Percentiles rank a stretch among this genome's conserved stretches.
phyloP scores from a whole-genome alignment of 768 basidiomycete genomes.

The Clitopilus hobsonii region DNA sequence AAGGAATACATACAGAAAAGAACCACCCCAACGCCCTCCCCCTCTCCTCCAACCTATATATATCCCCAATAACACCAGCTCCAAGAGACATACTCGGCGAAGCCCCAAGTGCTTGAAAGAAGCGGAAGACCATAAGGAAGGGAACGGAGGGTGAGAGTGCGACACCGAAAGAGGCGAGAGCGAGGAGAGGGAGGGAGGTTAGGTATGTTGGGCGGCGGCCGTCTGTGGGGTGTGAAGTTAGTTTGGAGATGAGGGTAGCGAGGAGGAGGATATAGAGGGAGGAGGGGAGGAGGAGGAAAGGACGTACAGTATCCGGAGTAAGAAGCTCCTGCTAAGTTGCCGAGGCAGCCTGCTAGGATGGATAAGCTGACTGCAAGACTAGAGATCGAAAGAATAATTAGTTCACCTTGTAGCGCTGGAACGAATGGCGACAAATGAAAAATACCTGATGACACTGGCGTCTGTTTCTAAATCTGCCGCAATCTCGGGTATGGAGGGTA shows the following conservation, averaged over 20 bases:
- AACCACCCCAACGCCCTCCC: constrained; percentile 34
- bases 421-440: too few relatives aligned
- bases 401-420: too few relatives aligned
- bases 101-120: constrained; percentile 60
- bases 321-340: constrained; percentile 25
- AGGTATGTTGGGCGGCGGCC: constrained; percentile 59
- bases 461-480: constrained; percentile 56
- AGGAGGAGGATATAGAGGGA: too few relatives aligned
- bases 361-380: constrained; percentile 37
- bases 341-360: constrained; percentile 27
- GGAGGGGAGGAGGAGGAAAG: background rate
- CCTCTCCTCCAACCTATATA: constrained; percentile 50
- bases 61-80: constrained; percentile 53
- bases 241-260: too few relatives aligned
- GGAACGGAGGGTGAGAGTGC: constrained; percentile 35
- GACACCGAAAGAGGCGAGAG: constrained; percentile 54
- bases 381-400: too few relatives aligned
- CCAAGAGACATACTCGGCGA: constrained; percentile 49
- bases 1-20: constrained; percentile 23
- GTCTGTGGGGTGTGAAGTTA: constrained; percentile 33
- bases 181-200: constrained; percentile 50
- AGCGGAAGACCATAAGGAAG: constrained; percentile 50
- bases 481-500: constrained; percentile 69
- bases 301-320: constrained; percentile 35
- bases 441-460: constrained; percentile 47